phyloP scores from a whole-genome alignment of 2,329 filamentous ascomycete genomes.

The Penicillium frequentans region DNA sequence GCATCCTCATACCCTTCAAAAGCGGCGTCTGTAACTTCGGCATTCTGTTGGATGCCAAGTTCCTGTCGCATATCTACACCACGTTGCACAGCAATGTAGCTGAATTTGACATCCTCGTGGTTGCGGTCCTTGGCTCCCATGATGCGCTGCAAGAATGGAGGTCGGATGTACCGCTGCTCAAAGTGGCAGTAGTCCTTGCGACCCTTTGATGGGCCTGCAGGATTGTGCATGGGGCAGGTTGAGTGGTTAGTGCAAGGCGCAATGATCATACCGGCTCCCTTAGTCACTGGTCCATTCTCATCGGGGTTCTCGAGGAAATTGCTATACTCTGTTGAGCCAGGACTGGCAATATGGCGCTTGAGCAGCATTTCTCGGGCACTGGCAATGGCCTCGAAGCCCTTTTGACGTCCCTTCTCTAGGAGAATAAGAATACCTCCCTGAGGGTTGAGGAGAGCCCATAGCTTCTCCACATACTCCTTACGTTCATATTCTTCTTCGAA shows the following conservation, averaged over 20 bases:
- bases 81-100: conserved; percentile 81
- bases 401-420: conserved; percentile 85
- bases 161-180: conserved; percentile 81
- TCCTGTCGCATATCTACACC: conserved; percentile 61
- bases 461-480: conserved; percentile 77
- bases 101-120: conserved; percentile 88
- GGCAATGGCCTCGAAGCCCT: conserved; percentile 89
- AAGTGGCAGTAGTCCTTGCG: conserved; percentile 93
- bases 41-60: conserved; percentile 50
- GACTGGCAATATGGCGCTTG: conserved; percentile 68
- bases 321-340: conserved; percentile 49
- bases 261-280: conserved; percentile 64
- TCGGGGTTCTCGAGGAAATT: conserved; percentile 33
- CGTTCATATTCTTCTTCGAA: conserved; percentile 74
- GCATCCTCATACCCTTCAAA: conserved; percentile 70
- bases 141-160: conserved; percentile 76
- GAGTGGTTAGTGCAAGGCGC: conserved; percentile 80
- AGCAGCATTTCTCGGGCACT: conserved; percentile 78
- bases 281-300: conserved; percentile 34
- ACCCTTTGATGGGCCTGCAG: conserved; percentile 67
- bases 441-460: conserved; percentile 83
- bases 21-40: conserved; percentile 62
- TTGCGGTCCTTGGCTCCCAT: conserved; percentile 68
- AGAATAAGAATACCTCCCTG: conserved; percentile 84
- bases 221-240: conserved; percentile 83